These are phyloP conservation scores for Sugiyamaella floridensis DNA, from an alignment of 805 yeast genomes.

Conservation along the genomic window DNA sequence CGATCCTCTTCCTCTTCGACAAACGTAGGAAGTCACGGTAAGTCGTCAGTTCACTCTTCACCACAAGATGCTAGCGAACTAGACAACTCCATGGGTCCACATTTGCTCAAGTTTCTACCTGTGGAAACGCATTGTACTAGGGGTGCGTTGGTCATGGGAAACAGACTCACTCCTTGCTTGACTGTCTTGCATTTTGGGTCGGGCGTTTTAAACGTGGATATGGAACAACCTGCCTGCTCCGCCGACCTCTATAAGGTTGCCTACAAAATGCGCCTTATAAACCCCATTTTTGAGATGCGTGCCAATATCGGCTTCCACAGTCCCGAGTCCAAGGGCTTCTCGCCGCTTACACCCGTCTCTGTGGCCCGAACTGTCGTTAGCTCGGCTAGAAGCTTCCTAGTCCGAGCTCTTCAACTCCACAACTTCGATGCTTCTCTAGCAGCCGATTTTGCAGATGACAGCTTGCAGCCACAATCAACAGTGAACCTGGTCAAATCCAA, in stretches of 20 bases:
- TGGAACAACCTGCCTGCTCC: constrained; percentile 39
- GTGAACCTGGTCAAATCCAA: background rate
- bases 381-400: background rate
- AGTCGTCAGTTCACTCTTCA: background rate
- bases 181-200: constrained; percentile 52
- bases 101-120: constrained; percentile 43
- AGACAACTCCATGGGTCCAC: background rate
- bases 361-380: background rate
- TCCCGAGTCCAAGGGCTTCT: constrained; percentile 15
- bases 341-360: constrained; percentile 1
- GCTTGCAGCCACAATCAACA: background rate
- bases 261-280: constrained; percentile 40
- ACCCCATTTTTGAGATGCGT: constrained; percentile 53
- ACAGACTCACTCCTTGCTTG: constrained; percentile 66
- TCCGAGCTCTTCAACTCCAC: background rate
- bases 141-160: constrained; percentile 76
- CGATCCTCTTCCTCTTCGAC: background rate
- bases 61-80: background rate
- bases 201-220: constrained; percentile 54
- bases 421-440: background rate
- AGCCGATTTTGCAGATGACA: background rate
- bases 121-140: constrained; percentile 50
- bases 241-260: constrained; percentile 52
- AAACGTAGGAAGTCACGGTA: background rate
- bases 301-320: constrained; percentile 63